Evolutionary conservation across 768 basidiomycete species (phyloP).

Genomic region (Trametes cubensis): DNA sequence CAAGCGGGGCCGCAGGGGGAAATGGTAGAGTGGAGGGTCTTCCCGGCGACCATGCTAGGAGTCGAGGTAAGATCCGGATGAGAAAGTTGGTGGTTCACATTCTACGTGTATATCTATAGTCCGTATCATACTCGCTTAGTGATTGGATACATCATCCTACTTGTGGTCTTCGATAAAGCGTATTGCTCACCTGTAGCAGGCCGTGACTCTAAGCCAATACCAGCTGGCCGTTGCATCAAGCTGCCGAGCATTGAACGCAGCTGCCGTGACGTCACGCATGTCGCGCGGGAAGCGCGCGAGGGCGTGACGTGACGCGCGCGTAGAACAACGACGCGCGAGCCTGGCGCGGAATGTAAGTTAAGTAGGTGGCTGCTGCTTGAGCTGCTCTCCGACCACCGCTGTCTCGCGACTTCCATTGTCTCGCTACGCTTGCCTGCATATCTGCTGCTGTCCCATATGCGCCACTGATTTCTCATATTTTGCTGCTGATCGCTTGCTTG

Average conservation of each 20-base stretch:
- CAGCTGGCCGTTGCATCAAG: no score
- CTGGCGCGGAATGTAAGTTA: background rate
- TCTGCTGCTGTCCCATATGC: conserved; percentile 1
- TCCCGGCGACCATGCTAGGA: no score
- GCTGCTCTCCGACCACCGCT: background rate
- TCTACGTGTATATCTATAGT: no score
- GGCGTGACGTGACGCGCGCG: conserved; percentile 23
- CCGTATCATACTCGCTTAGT: no score
- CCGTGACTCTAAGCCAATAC: no score
- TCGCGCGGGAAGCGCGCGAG: background rate
- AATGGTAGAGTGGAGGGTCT: background rate
- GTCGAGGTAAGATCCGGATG: no score
- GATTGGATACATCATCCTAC: no score
- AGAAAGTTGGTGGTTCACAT: no score
- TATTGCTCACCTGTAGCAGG: no score
- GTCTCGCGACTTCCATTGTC: background rate
- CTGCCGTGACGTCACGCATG: no score
- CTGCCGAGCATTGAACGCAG: no score
- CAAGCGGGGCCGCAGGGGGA: conserved; percentile 14
- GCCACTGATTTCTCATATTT: background rate
- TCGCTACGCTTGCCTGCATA: background rate
- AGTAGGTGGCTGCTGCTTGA: background rate
- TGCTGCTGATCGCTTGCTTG: background rate
- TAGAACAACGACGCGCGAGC: conserved; percentile 8
- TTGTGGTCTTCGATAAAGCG: no score